Conservation (phyloP, 192 early-diverging fungal genomes). For the Jimgerdemannia flammicorona region DNA sequence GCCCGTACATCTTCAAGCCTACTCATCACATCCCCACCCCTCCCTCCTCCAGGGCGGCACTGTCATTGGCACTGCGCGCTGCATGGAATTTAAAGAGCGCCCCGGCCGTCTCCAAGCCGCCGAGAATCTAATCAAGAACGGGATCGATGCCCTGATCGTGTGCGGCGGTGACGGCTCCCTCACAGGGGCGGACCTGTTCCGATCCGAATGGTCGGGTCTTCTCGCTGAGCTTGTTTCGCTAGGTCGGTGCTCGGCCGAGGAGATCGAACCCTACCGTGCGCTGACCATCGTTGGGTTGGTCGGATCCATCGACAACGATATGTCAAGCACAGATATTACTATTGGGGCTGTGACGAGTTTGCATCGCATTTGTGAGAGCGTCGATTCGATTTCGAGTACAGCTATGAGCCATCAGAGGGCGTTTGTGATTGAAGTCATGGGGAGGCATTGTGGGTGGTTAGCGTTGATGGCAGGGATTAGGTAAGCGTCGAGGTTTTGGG, state of each 20-base stretch:
- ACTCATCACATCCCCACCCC: too few species aligned
- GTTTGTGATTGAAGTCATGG: constrained; percentile 99
- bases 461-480: constrained; percentile 80
- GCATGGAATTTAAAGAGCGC: constrained; percentile 77
- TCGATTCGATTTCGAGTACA: constrained; percentile 90
- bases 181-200: constrained; percentile 90
- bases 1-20: too few species aligned
- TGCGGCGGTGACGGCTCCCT: constrained; percentile 97
- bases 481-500: neutral
- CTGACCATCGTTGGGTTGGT: constrained; percentile 96
- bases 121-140: constrained; percentile 81
- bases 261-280: constrained; percentile 55
- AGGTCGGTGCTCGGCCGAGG: constrained; percentile 52
- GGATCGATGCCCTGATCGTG: constrained; percentile 93
- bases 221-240: constrained; percentile 67
- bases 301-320: constrained; percentile 97
- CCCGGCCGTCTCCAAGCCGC: constrained; percentile 82
- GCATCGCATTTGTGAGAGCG: constrained; percentile 92
- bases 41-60: constrained; percentile 72
- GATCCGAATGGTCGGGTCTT: constrained; percentile 87
- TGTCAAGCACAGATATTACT: constrained; percentile 87
- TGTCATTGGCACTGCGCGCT: constrained; percentile 91
- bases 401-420: constrained; percentile 93
- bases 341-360: constrained; percentile 93
- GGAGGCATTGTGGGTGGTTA: constrained; percentile 96